A percentile compares a stretch with the other conserved stretches of the same genome.
Evolutionary conservation across 805 yeast species (phyloP).

Genomic region (Saccharomycopsis selenospora): DNA sequence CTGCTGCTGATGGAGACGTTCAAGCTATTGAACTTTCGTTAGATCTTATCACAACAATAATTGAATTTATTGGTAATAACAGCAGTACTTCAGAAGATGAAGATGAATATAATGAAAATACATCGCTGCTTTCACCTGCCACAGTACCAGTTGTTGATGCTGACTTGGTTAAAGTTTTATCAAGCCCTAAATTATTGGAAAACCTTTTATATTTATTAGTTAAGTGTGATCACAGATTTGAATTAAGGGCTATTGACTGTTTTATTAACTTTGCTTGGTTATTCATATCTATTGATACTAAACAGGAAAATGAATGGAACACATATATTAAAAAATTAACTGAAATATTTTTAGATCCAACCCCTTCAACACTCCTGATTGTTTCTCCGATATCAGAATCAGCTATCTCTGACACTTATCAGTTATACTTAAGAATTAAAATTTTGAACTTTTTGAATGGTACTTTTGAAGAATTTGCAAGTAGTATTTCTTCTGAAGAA

Average conservation of each 20-base stretch:
- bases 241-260: conserved; percentile 16
- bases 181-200: not conserved
- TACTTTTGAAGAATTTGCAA: not conserved
- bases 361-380: not conserved
- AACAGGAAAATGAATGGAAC: not conserved
- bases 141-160: no score
- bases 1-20: conserved; percentile 42
- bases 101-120: no score
- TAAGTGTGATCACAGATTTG: conserved; percentile 12
- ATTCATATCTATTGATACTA: conserved; percentile 2
- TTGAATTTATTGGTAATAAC: conserved; percentile 45
- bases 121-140: no score
- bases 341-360: not conserved
- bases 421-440: conserved; percentile 8
- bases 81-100: not conserved
- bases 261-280: conserved; percentile 16
- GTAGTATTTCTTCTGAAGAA: not conserved
- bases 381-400: not conserved
- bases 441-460: conserved; percentile 14
- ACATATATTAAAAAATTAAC: not conserved
- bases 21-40: conserved; percentile 63
- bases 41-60: conserved; percentile 68
- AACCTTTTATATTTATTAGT: not conserved
- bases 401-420: not conserved
- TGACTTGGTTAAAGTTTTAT: not conserved